These are phyloP conservation scores for Solanum pinnatisectum DNA, from an alignment of 257 asterid genomes.

Conservation along the genomic window DNA sequence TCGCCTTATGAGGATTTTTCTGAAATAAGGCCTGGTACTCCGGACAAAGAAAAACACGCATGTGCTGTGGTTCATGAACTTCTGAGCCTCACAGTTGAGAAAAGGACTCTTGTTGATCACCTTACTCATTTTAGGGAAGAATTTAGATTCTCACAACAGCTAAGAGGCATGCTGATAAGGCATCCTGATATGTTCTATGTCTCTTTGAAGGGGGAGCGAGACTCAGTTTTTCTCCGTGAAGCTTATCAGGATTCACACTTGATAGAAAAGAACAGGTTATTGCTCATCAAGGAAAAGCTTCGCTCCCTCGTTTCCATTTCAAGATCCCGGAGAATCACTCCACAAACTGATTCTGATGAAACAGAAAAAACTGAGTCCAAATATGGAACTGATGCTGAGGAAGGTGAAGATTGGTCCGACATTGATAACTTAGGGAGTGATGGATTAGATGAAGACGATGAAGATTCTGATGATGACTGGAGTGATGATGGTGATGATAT, in stretches of 20 bases:
- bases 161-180: conserved; percentile 94
- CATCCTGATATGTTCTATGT: conserved; percentile 97
- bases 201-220: conserved; percentile 89
- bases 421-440: conserved; percentile 51
- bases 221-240: conserved; percentile 92
- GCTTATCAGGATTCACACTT: conserved; percentile 86
- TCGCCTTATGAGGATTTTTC: conserved; percentile 92
- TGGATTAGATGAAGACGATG: conserved; percentile 25
- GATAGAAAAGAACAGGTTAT: conserved; percentile 68
- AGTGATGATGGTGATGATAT: conserved; percentile 59
- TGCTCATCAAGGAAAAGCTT: conserved; percentile 91
- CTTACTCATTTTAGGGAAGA: conserved; percentile 93
- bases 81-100: conserved; percentile 89
- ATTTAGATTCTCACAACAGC: conserved; percentile 91
- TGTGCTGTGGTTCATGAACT: conserved; percentile 90
- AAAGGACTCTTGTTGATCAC: conserved; percentile 91
- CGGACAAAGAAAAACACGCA: conserved; percentile 81
- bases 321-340: conserved; percentile 32
- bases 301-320: conserved; percentile 78
- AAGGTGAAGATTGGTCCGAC: conserved; percentile 58
- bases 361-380: conserved; percentile 26
- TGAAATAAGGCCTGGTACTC: conserved; percentile 51
- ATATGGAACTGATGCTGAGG: conserved; percentile 33
- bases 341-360: conserved; percentile 19
- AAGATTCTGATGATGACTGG: conserved; percentile 40